Percentiles rank a stretch among this genome's conserved stretches.
Evolutionary conservation across 2,329 filamentous ascomycete genomes (phyloP).

Genomic region (Cladosporium sp.): DNA sequence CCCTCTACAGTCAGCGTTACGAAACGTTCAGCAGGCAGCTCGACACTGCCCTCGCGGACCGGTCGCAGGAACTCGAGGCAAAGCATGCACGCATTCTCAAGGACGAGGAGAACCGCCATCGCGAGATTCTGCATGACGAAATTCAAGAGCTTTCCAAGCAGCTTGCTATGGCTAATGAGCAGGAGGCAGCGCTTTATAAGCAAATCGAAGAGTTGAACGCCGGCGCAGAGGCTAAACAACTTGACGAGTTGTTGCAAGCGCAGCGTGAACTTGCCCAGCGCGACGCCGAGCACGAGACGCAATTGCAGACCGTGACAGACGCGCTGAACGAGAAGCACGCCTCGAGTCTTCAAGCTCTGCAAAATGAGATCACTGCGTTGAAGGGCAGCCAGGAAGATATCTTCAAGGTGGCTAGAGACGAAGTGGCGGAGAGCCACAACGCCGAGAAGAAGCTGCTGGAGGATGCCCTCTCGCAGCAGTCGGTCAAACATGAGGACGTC

Average conservation of each 20-base stretch:
- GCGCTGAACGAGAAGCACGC: slow-evolving; percentile 12
- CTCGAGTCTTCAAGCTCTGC: slow-evolving; percentile 3
- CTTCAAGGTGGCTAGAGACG: slow-evolving; percentile 1
- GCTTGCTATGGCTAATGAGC: slow-evolving; percentile 22
- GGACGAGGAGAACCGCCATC: slow-evolving; percentile 6
- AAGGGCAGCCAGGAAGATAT: slow-evolving; percentile 11
- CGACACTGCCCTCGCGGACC: slow-evolving; percentile 18
- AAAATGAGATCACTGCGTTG: neutral
- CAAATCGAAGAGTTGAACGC: slow-evolving; percentile 7
- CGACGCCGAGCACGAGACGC: slow-evolving; percentile 1
- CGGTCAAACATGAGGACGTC: neutral
- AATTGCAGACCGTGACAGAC: neutral
- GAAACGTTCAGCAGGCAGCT: slow-evolving; percentile 12
- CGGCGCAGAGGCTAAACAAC: neutral
- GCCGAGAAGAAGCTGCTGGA: slow-evolving; percentile 14
- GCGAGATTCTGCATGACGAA: slow-evolving; percentile 15
- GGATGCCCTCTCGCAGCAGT: slow-evolving; percentile 6
- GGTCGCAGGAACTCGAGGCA: slow-evolving; percentile 14
- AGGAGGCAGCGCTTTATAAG: slow-evolving; percentile 22
- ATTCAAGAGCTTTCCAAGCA: slow-evolving; percentile 18
- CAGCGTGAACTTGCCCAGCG: neutral
- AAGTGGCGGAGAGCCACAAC: slow-evolving; percentile 5
- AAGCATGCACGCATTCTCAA: slow-evolving; percentile 15
- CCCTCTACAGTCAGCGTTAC: slow-evolving; percentile 16
- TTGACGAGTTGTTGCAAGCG: neutral